Base-by-base conservation (phyloP, 805 yeast genomes). In the Nakazawaea wyomingensis region DNA sequence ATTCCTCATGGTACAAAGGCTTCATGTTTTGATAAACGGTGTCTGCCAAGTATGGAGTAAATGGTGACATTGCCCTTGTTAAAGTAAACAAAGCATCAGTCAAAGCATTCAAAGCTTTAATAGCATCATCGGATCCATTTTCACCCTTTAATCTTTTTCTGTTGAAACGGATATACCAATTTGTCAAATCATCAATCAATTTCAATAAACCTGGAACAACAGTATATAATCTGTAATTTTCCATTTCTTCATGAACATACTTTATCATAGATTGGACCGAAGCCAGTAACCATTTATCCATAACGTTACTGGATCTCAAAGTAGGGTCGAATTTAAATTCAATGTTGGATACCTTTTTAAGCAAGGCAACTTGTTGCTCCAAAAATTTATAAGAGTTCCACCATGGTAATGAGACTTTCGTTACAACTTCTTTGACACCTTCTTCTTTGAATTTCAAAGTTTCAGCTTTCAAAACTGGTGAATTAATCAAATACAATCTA, bases 101-200 rank as follows among this genome's bases (percentile, higher is more conserved):
- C 64, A 93, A 72, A 19, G 97, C 85, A 69, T 93, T 93, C 57
- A 93, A 76, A 37, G 96, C 96, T 56, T 76, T 77, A 54, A 80
- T 64, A 55, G 96, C 84, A 60, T 93, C 99, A 44, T 80, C 83
- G 40, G 78, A 66, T 48, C 96, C 96, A 48, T 76, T 82, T 59
- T 84, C 93, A 62, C 98, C 98, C 82, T 93, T 93, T 59, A 93
- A 78, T 74, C 99, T 91, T 71, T 88, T 81, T 72, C 99, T 90
- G 73, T 93, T 93, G 68, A 93, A 86, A 66, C 99, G 84, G 63
- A 93, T 93, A 72, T 93, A 93, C 98, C 98, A 93, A 72, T 93
- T 93, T 52, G 99, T 93, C 66, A 93, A 77, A 60, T 87, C 87
- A 59, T 93, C 99, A 62, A 93, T 85, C 65, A 93, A 82, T 46